Base-by-base conservation (phyloP, 2,329 filamentous ascomycete species). In the Verticillium nubilum region DNA sequence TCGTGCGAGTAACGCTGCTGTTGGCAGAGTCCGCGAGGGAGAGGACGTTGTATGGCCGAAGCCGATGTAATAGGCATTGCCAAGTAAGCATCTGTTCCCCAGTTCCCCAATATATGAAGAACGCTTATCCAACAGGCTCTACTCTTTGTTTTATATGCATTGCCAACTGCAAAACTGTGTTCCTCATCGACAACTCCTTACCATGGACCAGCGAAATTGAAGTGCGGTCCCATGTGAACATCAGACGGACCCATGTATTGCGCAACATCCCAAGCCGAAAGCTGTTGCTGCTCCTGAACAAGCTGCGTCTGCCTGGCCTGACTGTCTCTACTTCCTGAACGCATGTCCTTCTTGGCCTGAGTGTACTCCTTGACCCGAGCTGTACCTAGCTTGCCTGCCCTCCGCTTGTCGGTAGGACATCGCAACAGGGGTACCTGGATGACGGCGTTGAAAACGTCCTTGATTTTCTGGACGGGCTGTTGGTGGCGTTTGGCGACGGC, bases 381-480 rank as follows among this genome's bases (percentile, higher is more conserved):
- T 7, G 73, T 77, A 4, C 72, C 78, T 29, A 80, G 66, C 47
- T 68, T 73, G 5, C 77, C 77, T 54, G 75, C 68, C 58, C 74
- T 68, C 42, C 74, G 73, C 59, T 76, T 73, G 63, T 80, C 78
- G 2, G 73, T 75, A 6, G 77, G 73, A 61, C 76, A 76, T 7
- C 78, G 73, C 15, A 81, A 69, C 37, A 81, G 69, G 1, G 79
- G 79, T 4, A 82, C 71, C 61, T 80, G 76, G 13, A 82, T 75
- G 57, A 81, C 75, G 56, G 78, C 79, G 0, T 73, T 72, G 60
- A 81, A 81, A 17, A 78, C 73, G 29, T 81, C 78, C 58, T 73
- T 72, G 9, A 82, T 76, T 62, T 76, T 78, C 37, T 75, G 72
- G 9, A 77, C 70, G 0, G 76, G 63, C 13, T 74, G 68, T 15